These are phyloP conservation scores for Serendipita sp. DNA, from an alignment of 768 basidiomycete species.

Conservation along the genomic window DNA sequence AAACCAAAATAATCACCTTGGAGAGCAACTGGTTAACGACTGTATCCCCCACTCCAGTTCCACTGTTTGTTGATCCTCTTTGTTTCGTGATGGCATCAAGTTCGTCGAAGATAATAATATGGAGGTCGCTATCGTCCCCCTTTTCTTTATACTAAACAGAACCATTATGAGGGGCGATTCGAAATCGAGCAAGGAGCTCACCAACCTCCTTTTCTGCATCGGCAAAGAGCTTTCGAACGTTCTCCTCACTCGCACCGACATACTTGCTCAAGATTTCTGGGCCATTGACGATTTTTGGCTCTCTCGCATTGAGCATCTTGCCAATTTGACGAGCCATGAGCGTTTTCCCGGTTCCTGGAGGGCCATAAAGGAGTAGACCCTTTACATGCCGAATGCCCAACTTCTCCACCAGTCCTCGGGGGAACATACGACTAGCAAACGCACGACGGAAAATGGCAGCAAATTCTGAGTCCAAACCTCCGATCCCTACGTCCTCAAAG, in stretches of 20 bases:
- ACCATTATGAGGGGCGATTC: slow-evolving; percentile 3
- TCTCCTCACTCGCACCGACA: slow-evolving; percentile 95
- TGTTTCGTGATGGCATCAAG: slow-evolving; percentile 98
- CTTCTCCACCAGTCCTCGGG: slow-evolving; percentile 90
- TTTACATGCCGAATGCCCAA: slow-evolving; percentile 97
- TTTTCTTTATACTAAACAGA: slow-evolving; percentile 77
- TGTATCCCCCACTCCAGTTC: slow-evolving; percentile 97
- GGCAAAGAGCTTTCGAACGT: slow-evolving; percentile 91
- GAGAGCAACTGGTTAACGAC: slow-evolving; percentile 97
- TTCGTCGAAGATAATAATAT: slow-evolving; percentile 99
- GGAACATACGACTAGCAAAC: slow-evolving; percentile 97
- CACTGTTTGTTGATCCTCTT: slow-evolving; percentile 77
- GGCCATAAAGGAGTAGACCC: slow-evolving; percentile 89
- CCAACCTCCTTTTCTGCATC: slow-evolving; percentile 93
- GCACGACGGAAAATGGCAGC: slow-evolving; percentile 94
- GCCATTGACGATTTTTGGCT: slow-evolving; percentile 97
- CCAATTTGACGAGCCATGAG: slow-evolving; percentile 97
- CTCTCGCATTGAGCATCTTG: slow-evolving; percentile 95
- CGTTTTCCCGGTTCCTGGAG: slow-evolving; percentile 97
- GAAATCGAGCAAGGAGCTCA: background rate
- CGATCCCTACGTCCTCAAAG: slow-evolving; percentile 99
- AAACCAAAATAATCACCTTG: slow-evolving; percentile 38
- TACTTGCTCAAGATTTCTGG: slow-evolving; percentile 96
- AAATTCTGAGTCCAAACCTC: slow-evolving; percentile 91
- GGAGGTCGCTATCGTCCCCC: slow-evolving; percentile 88